Evolutionary conservation across 192 early-diverging fungal species (phyloP).

Genomic region (Coemansia sp.): DNA sequence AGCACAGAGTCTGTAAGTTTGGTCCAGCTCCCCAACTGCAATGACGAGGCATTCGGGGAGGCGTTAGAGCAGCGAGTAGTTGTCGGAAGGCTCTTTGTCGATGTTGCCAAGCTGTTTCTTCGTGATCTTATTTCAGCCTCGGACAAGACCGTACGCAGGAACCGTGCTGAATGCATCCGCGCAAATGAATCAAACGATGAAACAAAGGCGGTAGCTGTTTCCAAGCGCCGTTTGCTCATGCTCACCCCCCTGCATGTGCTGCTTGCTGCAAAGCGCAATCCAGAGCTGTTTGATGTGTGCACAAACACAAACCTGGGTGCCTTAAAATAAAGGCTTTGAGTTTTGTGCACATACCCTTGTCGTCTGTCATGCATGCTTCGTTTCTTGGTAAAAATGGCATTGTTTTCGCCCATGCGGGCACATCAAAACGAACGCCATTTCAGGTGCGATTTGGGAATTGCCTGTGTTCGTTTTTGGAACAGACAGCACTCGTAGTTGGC

Average conservation of each 20-base stretch:
- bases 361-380: background rate
- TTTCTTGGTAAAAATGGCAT: background rate
- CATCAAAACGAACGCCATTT: background rate
- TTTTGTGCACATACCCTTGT: background rate
- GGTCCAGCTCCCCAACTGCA: conserved; percentile 34
- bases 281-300: conserved; percentile 45
- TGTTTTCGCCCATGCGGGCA: background rate
- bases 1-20: background rate
- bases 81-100: conserved; percentile 40
- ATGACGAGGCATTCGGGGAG: conserved; percentile 32
- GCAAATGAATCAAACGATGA: background rate
- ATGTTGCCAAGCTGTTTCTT: conserved; percentile 44
- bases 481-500: too few relatives aligned
- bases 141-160: conserved; percentile 28
- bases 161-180: conserved; percentile 15
- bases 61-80: conserved; percentile 45
- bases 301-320: conserved; percentile 37
- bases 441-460: background rate
- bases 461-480: background rate
- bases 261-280: conserved; percentile 35
- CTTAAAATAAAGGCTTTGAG: background rate
- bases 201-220: background rate
- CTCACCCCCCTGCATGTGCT: conserved; percentile 48
- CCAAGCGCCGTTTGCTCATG: conserved; percentile 23
- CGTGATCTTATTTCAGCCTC: conserved; percentile 38